Evolutionary conservation across 176 grass and related monocot genomes (phyloP), one percentile per base, ranked within the genome.

Genomic region (Aegilops tauschii): DNA sequence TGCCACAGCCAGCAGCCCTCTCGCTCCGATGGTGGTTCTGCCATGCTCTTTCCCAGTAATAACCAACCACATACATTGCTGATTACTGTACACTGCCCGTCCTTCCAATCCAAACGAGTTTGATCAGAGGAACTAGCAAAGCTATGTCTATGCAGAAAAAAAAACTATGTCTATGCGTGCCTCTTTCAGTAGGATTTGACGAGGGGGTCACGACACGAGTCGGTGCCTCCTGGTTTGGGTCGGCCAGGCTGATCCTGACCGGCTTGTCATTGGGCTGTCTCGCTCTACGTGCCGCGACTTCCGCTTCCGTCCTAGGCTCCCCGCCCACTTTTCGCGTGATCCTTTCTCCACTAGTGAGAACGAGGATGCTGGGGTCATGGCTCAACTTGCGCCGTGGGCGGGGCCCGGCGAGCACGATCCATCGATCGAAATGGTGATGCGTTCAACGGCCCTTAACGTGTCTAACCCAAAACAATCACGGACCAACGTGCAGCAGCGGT

Each of bases 261-360:
- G 88, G 52, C 79, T 76, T 20, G 78, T 32, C 29, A 16, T 44
- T 68, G 14, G 27, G 47, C 37, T 72, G 52, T 50, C 50, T 29
- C 65, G 65, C 52, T 69, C 86, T 71, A 30, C 8, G 79, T 62
- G 40, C 65, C 82, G 77, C 61, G 88, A 76, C 70, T 85, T 25
- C 44, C 79, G 65, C 54, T 35, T 13, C 36, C 40, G 17, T 18
- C 52, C 1, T 11, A 40, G 71, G 69, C 71, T 90, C 52, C 39
- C 5, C 4, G 17, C 5, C 77, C 44, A 56, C 11, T 20, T 73
- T 58, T 36, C 42, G 40, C 61, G 5, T 23, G 39, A 64, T 27
- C 45, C 63, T 45, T 83, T 31, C 69, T 25, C 29, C 68, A 40
- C 47, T 11, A 29, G 34, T 61, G 71, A 36, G 29, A n/a, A 10